Conservation (phyloP, 176 grass and related monocot species). For the Lolium perenne region DNA sequence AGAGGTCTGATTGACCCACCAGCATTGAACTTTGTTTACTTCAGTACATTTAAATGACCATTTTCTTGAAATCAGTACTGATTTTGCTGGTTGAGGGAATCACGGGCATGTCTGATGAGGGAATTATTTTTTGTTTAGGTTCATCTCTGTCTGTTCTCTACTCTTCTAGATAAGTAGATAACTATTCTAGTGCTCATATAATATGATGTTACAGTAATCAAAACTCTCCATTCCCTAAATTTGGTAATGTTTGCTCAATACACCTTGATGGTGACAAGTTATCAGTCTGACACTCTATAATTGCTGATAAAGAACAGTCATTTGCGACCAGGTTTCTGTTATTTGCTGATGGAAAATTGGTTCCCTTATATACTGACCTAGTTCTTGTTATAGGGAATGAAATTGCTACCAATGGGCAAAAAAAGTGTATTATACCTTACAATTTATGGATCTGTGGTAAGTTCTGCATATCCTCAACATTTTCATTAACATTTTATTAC, state of each 20-base stretch:
- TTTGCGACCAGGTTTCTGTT: not conserved
- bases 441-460: constrained; percentile 96
- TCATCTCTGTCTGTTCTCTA: not conserved
- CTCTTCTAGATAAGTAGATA: not conserved
- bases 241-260: not conserved
- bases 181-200: constrained; percentile 9
- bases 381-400: constrained; percentile 75
- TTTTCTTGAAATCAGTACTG: constrained; percentile 4
- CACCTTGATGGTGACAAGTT: not conserved
- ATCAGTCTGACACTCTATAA: not conserved
- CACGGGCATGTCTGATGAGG: not conserved
- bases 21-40: constrained; percentile 5
- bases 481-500: constrained; percentile 26
- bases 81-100: not conserved
- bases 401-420: constrained; percentile 86
- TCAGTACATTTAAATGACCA: not conserved
- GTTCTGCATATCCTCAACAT: constrained; percentile 27
- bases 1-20: constrained; percentile 18
- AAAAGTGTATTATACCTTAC: constrained; percentile 87
- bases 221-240: not conserved
- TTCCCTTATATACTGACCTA: constrained; percentile 38
- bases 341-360: not conserved
- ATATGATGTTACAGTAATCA: not conserved
- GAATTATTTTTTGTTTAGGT: not conserved
- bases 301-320: constrained; percentile 22